Base-by-base conservation (phyloP, 768 basidiomycete species). In the Lactarius akahatsu region DNA sequence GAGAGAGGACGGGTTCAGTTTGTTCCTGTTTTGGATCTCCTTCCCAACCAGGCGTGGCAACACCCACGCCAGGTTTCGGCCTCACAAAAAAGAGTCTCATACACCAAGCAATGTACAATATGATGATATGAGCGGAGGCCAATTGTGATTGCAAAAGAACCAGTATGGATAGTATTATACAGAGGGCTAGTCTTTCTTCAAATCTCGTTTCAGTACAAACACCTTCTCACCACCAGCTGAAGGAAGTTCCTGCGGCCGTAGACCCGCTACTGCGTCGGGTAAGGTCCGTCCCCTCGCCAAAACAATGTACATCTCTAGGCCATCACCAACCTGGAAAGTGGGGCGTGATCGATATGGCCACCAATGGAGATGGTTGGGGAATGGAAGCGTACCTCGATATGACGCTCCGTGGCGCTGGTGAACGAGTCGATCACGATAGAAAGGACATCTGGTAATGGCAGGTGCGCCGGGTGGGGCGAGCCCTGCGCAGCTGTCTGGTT, bases 331-430 rank as follows among this genome's bases (percentile, higher is more conserved):
- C 91, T 93, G 71, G 50, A 28, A n/a, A 13, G 32, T 41, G 16
- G 34, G 63, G 57, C 45, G 55, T 26, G 23, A 60, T 57, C 41
- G 62, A 56, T 59, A 23, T 13, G 38, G 54, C 26, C 32, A 43
- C 20, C 41, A 41, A 36, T 26, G 40, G 23, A 26, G 32, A 66
- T 59, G 32, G 13, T 28, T 15, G 30, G 41, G 38, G n/a, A 50
- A 56, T 60, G 59, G 68, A 65, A 70, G 73, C 81, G 68, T 68
- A 92, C 92, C 86, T 98, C 96, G 74, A 98, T 98, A 78, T 98
- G 96, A 70, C 97, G 87, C 79, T 99, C 97, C 16, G 97, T 98
- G 32, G 97, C 97, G 70, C 92, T 86, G 32, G 96, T 96, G 78
- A 98, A 99, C 10, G 94, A 92, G 80, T 99, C 96, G 67, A 94